These are phyloP conservation scores for Arachnomyces sp. DNA, from an alignment of 2,329 filamentous ascomycete genomes.

Conservation along the genomic window DNA sequence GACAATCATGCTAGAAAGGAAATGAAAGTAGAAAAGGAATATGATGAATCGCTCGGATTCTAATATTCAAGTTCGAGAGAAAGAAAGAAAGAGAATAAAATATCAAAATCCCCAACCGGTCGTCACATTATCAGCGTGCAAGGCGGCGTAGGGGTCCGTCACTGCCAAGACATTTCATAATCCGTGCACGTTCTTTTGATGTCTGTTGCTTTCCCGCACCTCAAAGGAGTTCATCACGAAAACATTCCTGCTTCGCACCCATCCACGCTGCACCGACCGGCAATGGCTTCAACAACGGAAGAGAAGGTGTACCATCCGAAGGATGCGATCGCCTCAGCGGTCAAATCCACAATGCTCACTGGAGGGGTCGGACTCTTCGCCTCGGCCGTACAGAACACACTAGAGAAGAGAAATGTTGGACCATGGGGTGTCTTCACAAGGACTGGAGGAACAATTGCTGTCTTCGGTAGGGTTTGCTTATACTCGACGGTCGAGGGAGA, in stretches of 20 bases:
- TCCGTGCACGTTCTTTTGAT: background rate
- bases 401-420: conserved; percentile 74
- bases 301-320: conserved; percentile 57
- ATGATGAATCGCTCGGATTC: no score
- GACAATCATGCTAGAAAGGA: no score
- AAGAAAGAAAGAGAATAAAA: conserved; percentile 1
- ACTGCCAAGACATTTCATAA: background rate
- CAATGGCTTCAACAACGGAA: conserved; percentile 42
- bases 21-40: no score
- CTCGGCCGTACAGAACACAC: conserved; percentile 76
- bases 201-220: background rate
- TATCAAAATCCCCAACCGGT: background rate
- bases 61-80: background rate
- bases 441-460: conserved; percentile 63
- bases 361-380: conserved; percentile 61
- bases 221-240: conserved; percentile 18
- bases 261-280: conserved; percentile 20
- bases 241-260: conserved; percentile 20
- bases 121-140: conserved; percentile 1
- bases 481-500: background rate
- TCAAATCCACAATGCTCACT: conserved; percentile 57
- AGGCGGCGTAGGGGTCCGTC: background rate
- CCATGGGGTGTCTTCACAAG: conserved; percentile 71
- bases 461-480: conserved; percentile 47
- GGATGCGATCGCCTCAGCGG: conserved; percentile 62